These are phyloP conservation scores for Salmacisia buchloeana DNA, from an alignment of 1,284 basidiomycete species.

Conservation along the genomic window DNA sequence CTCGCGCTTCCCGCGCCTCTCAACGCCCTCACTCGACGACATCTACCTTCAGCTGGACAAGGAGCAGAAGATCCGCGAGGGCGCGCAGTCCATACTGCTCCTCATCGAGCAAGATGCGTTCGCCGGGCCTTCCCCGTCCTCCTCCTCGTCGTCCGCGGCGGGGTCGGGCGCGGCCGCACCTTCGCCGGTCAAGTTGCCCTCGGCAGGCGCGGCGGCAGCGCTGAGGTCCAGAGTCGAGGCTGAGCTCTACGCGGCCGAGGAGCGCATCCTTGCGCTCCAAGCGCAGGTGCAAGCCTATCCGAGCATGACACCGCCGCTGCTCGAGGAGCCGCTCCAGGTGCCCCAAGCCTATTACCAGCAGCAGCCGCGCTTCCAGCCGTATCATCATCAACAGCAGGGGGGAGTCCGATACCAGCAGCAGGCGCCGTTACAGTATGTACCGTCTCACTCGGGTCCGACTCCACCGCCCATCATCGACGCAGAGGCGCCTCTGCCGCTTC, in stretches of 20 bases:
- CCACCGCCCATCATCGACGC: no score
- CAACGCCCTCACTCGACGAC: not conserved
- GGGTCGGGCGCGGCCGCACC: no score
- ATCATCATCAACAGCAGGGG: no score
- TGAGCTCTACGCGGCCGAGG: not conserved
- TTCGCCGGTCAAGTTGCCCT: not conserved
- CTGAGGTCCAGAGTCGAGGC: not conserved
- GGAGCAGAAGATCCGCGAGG: not conserved
- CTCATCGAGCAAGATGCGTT: not conserved
- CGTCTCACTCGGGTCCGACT: no score
- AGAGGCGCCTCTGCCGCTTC: no score
- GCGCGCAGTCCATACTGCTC: not conserved
- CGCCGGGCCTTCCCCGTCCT: slow-evolving; percentile 5
- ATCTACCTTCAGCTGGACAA: not conserved
- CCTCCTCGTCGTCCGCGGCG: no score
- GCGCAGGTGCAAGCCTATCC: not conserved
- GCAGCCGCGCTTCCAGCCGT: not conserved
- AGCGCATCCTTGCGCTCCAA: not conserved
- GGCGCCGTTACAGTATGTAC: no score
- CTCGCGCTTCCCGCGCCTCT: no score
- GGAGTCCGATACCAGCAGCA: no score
- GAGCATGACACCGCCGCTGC: not conserved
- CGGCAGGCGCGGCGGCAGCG: not conserved
- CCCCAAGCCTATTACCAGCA: no score
- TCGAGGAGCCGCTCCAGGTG: not conserved